phyloP scores from a whole-genome alignment of 805 yeast genomes.

The Candida schatavii region DNA sequence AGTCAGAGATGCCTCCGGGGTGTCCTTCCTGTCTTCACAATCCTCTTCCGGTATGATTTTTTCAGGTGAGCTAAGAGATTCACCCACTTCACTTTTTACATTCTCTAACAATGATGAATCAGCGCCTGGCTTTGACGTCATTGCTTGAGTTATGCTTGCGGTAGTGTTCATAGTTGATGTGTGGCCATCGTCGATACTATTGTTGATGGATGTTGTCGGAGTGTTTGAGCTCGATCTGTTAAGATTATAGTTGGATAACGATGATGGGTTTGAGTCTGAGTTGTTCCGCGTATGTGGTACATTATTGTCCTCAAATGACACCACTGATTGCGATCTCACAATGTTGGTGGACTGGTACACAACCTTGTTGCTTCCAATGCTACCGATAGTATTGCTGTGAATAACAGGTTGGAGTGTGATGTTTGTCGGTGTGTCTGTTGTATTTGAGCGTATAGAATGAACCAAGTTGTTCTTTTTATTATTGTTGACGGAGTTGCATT shows the following conservation, averaged over 20 bases:
- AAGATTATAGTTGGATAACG: conserved; percentile 20
- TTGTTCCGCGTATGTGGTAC: not conserved
- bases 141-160: not conserved
- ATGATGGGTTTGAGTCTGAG: conserved; percentile 19
- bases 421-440: conserved; percentile 26
- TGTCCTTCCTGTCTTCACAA: not conserved
- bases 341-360: conserved; percentile 4
- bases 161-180: not conserved
- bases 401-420: conserved; percentile 8
- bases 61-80: not conserved
- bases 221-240: conserved; percentile 25
- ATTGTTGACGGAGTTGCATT: conserved; percentile 9
- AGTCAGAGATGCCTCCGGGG: not conserved
- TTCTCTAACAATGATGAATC: not conserved
- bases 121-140: not conserved
- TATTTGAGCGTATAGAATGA: conserved; percentile 20
- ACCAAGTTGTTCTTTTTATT: conserved; percentile 20
- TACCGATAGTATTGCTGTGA: not conserved
- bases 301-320: conserved; percentile 1
- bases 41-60: not conserved
- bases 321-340: not conserved
- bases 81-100: not conserved
- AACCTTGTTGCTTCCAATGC: not conserved
- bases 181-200: conserved; percentile 5
- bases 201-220: conserved; percentile 30